A percentile compares a stretch with the other conserved stretches of the same genome.
These are phyloP conservation scores for Ganoderma leucocontextum DNA, from an alignment of 1,284 basidiomycete genomes.

Conservation along the genomic window DNA sequence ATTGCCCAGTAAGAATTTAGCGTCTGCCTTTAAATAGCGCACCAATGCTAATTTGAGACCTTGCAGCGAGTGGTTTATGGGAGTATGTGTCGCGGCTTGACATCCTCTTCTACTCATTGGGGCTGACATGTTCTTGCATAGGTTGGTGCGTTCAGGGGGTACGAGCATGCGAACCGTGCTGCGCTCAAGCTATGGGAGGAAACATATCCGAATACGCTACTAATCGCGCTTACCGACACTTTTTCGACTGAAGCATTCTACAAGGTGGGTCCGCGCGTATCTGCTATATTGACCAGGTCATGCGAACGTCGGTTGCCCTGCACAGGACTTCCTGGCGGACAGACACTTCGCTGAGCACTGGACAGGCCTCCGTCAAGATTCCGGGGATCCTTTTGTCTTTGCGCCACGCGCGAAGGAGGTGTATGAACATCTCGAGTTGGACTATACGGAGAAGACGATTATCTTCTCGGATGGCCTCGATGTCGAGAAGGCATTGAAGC, in stretches of 20 bases:
- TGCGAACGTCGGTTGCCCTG: background rate
- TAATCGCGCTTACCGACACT: conserved; percentile 91
- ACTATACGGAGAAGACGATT: conserved; percentile 72
- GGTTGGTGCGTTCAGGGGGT: conserved; percentile 86
- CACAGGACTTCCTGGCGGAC: conserved; percentile 68
- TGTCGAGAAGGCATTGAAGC: conserved; percentile 71
- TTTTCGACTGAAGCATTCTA: conserved; percentile 90
- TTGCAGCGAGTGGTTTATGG: conserved; percentile 94
- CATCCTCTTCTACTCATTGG: background rate
- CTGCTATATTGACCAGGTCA: background rate
- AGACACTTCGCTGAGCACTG: conserved; percentile 73
- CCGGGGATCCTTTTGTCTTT: conserved; percentile 85
- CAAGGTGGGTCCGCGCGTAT: conserved; percentile 51
- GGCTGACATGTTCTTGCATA: conserved; percentile 37
- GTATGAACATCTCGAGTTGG: conserved; percentile 73
- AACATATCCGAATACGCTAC: conserved; percentile 65
- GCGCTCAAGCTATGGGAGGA: conserved; percentile 89
- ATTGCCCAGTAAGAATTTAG: conserved; percentile 82
- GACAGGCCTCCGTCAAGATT: conserved; percentile 91
- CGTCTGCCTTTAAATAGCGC: background rate
- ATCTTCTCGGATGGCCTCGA: conserved; percentile 87
- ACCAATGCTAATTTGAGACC: background rate
- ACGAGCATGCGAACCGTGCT: conserved; percentile 74
- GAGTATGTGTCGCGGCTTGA: conserved; percentile 53
- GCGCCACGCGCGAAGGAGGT: conserved; percentile 75